These are phyloP conservation scores for Plasmopara muralis DNA, from an alignment of 352 stramenopile genomes.

Conservation along the genomic window DNA sequence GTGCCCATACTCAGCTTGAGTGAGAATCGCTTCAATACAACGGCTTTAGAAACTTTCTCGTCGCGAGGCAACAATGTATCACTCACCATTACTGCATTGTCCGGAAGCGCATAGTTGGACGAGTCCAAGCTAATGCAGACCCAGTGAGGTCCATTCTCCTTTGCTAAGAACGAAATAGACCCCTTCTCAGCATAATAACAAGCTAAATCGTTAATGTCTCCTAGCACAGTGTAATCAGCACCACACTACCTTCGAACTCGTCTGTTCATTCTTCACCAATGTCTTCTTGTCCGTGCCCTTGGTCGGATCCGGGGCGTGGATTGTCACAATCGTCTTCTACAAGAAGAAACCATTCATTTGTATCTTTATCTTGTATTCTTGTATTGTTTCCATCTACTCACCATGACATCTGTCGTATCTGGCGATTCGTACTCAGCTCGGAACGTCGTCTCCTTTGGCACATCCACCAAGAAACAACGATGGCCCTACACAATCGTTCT, in stretches of 20 bases:
- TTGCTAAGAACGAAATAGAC: slow-evolving; percentile 58
- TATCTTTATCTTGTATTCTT: background rate
- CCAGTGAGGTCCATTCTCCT: slow-evolving; percentile 60
- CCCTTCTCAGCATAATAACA: slow-evolving; percentile 27
- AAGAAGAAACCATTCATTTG: background rate
- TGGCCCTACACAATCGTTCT: slow-evolving; percentile 30
- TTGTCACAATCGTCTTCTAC: slow-evolving; percentile 54
- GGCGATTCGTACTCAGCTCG: slow-evolving; percentile 79
- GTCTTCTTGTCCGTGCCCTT: slow-evolving; percentile 35
- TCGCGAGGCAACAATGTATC: slow-evolving; percentile 5
- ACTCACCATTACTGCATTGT: slow-evolving; percentile 58
- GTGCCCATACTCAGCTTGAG: slow-evolving; percentile 64
- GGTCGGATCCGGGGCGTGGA: slow-evolving; percentile 47
- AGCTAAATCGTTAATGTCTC: slow-evolving; percentile 7
- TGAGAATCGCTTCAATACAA: slow-evolving; percentile 44
- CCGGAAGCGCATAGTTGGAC: slow-evolving; percentile 55
- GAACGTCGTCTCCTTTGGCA: slow-evolving; percentile 70
- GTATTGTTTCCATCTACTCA: slow-evolving; percentile 6
- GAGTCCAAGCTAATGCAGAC: slow-evolving; percentile 62
- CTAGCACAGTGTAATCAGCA: background rate
- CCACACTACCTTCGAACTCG: slow-evolving; percentile 39
- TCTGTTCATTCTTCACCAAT: slow-evolving; percentile 52
- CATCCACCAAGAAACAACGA: slow-evolving; percentile 74
- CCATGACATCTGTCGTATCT: slow-evolving; percentile 74
- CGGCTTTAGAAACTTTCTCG: background rate